Conservation (phyloP, 306 rosid genomes). For the Lathyrus oleraceus region DNA sequence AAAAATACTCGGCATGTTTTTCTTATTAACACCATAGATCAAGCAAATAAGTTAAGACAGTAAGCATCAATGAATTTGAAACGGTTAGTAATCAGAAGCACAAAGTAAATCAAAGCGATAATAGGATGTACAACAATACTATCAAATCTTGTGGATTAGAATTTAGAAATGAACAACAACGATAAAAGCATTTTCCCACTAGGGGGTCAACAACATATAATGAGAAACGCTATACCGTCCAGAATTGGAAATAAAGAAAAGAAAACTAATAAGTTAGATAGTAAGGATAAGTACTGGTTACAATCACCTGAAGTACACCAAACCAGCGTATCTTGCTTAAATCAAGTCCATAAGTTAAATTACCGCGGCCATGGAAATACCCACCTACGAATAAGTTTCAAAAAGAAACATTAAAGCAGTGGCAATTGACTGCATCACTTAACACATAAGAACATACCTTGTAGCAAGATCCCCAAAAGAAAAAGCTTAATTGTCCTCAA, state of each 20-base stretch:
- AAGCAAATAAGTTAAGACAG: conserved; percentile 11
- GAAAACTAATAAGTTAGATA: conserved; percentile 14
- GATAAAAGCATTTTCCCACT: not conserved
- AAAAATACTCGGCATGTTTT: not conserved
- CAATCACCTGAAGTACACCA: conserved; percentile 71
- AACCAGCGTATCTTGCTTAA: conserved; percentile 67
- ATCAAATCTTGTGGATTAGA: conserved; percentile 12
- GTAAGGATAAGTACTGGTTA: conserved; percentile 12
- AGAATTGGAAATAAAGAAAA: conserved; percentile 3
- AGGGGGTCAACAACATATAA: not conserved
- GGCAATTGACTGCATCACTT: not conserved
- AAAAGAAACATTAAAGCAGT: conserved; percentile 29
- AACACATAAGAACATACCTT: conserved; percentile 47
- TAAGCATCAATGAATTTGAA: conserved; percentile 20
- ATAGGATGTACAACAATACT: conserved; percentile 12
- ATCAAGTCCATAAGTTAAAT: conserved; percentile 78
- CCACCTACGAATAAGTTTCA: conserved; percentile 62
- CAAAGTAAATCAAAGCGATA: conserved; percentile 13
- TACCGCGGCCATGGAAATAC: conserved; percentile 66
- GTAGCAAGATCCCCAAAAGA: conserved; percentile 64
- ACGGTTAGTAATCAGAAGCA: not conserved
- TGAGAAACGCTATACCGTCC: not conserved
- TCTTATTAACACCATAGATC: conserved; percentile 8
- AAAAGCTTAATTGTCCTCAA: conserved; percentile 65
- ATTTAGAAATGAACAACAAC: conserved; percentile 4